Conservation (phyloP, 345 rosid genomes). For the Hibiscus mutabilis region DNA sequence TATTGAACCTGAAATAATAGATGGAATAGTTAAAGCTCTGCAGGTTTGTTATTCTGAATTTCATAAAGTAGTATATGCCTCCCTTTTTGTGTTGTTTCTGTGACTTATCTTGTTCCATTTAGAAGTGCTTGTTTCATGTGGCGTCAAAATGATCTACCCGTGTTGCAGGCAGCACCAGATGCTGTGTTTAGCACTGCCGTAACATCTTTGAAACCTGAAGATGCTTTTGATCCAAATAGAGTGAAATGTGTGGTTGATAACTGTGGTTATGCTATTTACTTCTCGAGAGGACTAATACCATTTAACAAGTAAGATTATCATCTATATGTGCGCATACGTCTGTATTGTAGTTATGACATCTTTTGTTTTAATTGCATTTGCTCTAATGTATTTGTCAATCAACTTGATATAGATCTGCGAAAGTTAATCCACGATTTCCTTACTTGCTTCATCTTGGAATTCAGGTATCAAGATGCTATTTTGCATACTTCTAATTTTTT, state of each 20-base stretch:
- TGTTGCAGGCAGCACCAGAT: conserved; percentile 71
- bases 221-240: conserved; percentile 83
- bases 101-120: neutral
- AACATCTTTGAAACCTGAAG: conserved; percentile 79
- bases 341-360: neutral
- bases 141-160: conserved; percentile 1
- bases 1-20: conserved; percentile 88
- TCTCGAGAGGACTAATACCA: conserved; percentile 89
- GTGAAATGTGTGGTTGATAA: conserved; percentile 88
- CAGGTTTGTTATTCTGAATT: conserved; percentile 43
- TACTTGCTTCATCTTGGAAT: conserved; percentile 97
- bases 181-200: conserved; percentile 98
- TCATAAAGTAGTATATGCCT: neutral
- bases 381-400: conserved; percentile 5
- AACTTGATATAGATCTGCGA: conserved; percentile 54
- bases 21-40: conserved; percentile 86
- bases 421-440: conserved; percentile 69
- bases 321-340: neutral
- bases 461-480: conserved; percentile 46
- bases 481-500: neutral
- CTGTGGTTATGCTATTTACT: conserved; percentile 80
- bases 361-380: neutral
- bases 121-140: neutral
- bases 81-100: neutral
- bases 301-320: conserved; percentile 62